A percentile compares a stretch with the other conserved stretches of the same genome.
These are phyloP conservation scores for Boechera divaricarpa DNA, from an alignment of 345 rosid species.

Conservation along the genomic window DNA sequence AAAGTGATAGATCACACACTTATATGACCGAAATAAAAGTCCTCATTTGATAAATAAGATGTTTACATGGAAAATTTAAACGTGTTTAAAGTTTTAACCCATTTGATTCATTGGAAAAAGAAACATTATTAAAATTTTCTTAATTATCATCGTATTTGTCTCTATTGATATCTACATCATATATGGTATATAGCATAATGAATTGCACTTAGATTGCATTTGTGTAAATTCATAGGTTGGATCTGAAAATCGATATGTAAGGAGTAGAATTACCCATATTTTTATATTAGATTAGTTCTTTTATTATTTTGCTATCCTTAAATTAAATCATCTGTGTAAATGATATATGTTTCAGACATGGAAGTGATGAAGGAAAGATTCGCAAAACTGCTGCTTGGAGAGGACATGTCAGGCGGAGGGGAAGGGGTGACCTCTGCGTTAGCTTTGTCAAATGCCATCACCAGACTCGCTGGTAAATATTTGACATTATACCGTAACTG, in stretches of 20 bases:
- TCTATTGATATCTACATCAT: too few species aligned
- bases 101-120: too few species aligned
- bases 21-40: too few species aligned
- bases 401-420: slow-evolving; percentile 81
- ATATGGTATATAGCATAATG: too few species aligned
- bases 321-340: not conserved
- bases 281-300: not conserved
- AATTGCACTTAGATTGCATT: too few species aligned
- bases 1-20: too few species aligned
- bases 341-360: slow-evolving; percentile 48
- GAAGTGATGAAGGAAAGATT: slow-evolving; percentile 70
- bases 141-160: too few species aligned
- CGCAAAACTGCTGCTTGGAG: slow-evolving; percentile 67
- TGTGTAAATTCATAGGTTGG: not conserved
- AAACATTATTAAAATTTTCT: too few species aligned
- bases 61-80: too few species aligned
- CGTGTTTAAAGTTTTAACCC: too few species aligned
- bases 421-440: slow-evolving; percentile 78
- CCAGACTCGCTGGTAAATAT: slow-evolving; percentile 49
- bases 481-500: not conserved
- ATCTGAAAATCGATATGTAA: not conserved
- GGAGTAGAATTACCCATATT: not conserved
- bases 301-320: not conserved
- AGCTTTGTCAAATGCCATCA: slow-evolving; percentile 68
- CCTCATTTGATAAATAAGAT: too few species aligned